Percentiles rank a stretch among this genome's conserved stretches.
Conservation (phyloP, 371 early-diverging fungal genomes). For the Lichtheimia corymbifera region DNA sequence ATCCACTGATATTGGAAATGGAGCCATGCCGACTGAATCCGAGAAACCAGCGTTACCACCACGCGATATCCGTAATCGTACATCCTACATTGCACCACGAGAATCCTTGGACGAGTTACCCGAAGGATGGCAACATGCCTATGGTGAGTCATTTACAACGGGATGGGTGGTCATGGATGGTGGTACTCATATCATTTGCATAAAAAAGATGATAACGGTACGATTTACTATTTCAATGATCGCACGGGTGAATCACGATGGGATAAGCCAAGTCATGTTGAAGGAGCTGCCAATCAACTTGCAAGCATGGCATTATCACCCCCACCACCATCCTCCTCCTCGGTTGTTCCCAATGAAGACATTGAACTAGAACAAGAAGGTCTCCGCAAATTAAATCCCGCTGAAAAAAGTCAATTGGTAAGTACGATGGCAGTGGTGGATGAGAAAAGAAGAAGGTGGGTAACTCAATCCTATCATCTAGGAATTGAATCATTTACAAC, state of each 20-base stretch:
- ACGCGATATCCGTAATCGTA: neutral
- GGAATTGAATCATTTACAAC: conserved; percentile 38
- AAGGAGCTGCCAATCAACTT: neutral
- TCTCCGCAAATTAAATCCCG: conserved; percentile 26
- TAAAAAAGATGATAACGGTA: conserved; percentile 26
- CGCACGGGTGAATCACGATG: conserved; percentile 52
- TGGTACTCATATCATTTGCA: neutral
- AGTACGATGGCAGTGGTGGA: neutral
- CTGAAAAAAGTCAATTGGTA: conserved; percentile 39
- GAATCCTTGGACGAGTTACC: conserved; percentile 10
- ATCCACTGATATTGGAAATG: neutral
- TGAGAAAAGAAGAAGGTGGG: too few species aligned
- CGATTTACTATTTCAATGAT: conserved; percentile 54
- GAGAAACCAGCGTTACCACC: neutral
- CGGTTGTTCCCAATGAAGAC: neutral
- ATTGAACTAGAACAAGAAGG: conserved; percentile 17
- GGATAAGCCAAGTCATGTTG: conserved; percentile 25
- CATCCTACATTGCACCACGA: neutral
- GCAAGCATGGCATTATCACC: conserved; percentile 25
- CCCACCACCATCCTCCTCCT: neutral
- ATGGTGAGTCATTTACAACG: conserved; percentile 18
- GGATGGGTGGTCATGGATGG: neutral
- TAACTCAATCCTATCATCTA: too few species aligned
- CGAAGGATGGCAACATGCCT: conserved; percentile 31
- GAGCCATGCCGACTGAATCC: too few species aligned